Evolutionary conservation across 805 yeast species (phyloP).

Genomic region (Wickerhamiella sorbophila): DNA sequence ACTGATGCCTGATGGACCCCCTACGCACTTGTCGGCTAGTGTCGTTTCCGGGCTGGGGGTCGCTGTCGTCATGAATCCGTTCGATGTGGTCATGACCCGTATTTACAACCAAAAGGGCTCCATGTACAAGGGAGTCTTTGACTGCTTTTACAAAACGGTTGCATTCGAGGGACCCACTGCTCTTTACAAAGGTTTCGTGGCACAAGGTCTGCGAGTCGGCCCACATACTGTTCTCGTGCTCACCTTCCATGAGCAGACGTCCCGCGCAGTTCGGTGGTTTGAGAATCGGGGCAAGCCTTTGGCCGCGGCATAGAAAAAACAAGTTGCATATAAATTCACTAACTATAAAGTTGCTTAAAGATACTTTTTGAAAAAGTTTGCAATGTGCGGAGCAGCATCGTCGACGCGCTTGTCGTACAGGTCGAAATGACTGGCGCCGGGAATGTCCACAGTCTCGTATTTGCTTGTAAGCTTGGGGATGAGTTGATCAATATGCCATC

Average conservation of each 20-base stretch:
- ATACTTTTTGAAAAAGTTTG: background rate
- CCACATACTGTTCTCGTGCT: constrained; percentile 84
- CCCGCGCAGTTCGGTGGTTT: constrained; percentile 39
- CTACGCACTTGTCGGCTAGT: constrained; percentile 11
- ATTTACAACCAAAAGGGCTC: constrained; percentile 89
- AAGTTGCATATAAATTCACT: too few relatives aligned
- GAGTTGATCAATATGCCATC: background rate
- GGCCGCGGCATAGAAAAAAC: too few relatives aligned
- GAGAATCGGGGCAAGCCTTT: constrained; percentile 25
- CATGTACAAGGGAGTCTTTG: constrained; percentile 73
- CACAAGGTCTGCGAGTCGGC: constrained; percentile 81
- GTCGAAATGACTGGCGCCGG: constrained; percentile 8
- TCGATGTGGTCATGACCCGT: constrained; percentile 90
- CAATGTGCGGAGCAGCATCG: background rate
- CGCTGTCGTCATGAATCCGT: constrained; percentile 91
- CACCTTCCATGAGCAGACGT: constrained; percentile 91
- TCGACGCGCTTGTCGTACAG: constrained; percentile 7
- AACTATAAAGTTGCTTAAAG: too few relatives aligned
- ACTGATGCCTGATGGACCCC: constrained; percentile 41
- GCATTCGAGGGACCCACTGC: constrained; percentile 74
- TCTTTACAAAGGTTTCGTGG: constrained; percentile 87
- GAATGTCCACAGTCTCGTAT: constrained; percentile 2
- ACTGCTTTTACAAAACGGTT: constrained; percentile 76
- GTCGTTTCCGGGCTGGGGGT: constrained; percentile 78
- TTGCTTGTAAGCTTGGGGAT: background rate